phyloP scores from a whole-genome alignment of 805 yeast genomes.

The Schwanniomyces vanrijiae region DNA sequence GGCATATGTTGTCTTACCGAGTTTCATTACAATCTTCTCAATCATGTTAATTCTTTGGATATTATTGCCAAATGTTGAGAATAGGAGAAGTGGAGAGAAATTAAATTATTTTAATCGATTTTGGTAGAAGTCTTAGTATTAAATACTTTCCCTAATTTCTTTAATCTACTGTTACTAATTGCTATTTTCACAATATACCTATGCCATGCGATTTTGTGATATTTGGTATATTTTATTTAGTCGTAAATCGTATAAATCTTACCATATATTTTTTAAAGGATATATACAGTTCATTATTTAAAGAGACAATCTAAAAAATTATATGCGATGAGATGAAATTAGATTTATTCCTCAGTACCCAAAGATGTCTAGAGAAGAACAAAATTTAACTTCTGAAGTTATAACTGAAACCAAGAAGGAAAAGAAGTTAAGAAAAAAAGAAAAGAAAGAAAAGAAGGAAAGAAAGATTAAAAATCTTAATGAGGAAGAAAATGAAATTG shows the following conservation, averaged over 20 bases:
- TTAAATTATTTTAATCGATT: neutral
- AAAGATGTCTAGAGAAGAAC: neutral
- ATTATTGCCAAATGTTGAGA: constrained; percentile 12
- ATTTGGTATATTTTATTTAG: too few relatives aligned
- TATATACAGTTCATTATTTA: neutral
- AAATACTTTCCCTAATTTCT: too few relatives aligned
- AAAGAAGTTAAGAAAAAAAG: neutral
- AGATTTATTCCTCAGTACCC: neutral
- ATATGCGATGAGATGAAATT: neutral
- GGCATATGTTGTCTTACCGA: constrained; percentile 51
- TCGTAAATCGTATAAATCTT: neutral
- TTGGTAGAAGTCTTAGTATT: constrained; percentile 12
- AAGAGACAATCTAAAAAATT: neutral
- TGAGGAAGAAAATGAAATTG: constrained; percentile 6
- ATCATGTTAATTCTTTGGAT: constrained; percentile 27
- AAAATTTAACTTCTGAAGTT: neutral
- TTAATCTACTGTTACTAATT: too few relatives aligned
- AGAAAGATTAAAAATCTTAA: constrained; percentile 11
- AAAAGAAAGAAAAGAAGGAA: constrained; percentile 17
- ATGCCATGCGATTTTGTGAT: too few relatives aligned
- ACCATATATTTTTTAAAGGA: neutral
- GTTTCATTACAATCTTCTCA: constrained; percentile 37
- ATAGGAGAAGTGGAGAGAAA: neutral
- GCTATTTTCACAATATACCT: too few relatives aligned
- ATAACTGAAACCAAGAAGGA: neutral